phyloP scores from a whole-genome alignment of 1,139 yeast species.

The Protomyces arabidopsidicola region DNA sequence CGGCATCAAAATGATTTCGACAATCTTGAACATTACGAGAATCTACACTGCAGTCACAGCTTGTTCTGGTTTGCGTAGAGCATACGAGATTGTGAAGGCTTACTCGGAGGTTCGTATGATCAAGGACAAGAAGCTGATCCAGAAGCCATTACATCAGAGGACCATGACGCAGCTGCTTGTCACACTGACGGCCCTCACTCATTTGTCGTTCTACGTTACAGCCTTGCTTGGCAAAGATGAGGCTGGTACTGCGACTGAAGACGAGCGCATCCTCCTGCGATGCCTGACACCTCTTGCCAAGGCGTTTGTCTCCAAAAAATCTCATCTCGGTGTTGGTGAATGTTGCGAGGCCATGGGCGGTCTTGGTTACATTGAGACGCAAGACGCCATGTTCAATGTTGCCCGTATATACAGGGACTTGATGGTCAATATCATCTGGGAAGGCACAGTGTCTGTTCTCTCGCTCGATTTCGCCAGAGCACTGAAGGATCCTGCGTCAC shows the following conservation, averaged over 20 bases:
- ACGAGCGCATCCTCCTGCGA: constrained; percentile 35
- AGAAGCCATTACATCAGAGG: neutral
- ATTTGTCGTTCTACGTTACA: neutral
- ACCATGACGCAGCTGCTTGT: neutral
- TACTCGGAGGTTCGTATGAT: neutral
- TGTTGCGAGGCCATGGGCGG: constrained; percentile 41
- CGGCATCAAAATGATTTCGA: constrained; percentile 39
- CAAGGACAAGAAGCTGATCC: neutral
- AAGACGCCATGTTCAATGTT: constrained; percentile 37
- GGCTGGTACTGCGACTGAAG: constrained; percentile 28
- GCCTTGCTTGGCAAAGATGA: constrained; percentile 37
- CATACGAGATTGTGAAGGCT: constrained; percentile 37
- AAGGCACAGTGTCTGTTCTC: constrained; percentile 33
- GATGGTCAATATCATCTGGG: constrained; percentile 40
- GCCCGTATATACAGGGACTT: constrained; percentile 38
- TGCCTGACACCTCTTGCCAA: constrained; percentile 38
- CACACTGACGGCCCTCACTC: neutral
- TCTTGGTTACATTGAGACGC: constrained; percentile 38
- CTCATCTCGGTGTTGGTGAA: constrained; percentile 37
- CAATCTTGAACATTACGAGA: constrained; percentile 38
- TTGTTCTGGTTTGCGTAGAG: constrained; percentile 36
- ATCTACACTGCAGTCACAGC: constrained; percentile 37
- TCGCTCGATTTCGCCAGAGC: constrained; percentile 1
- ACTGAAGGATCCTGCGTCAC: neutral
- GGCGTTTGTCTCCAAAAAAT: constrained; percentile 36